phyloP scores from a whole-genome alignment of 2,329 filamentous ascomycete genomes.

The Aspergillus clavatus region DNA sequence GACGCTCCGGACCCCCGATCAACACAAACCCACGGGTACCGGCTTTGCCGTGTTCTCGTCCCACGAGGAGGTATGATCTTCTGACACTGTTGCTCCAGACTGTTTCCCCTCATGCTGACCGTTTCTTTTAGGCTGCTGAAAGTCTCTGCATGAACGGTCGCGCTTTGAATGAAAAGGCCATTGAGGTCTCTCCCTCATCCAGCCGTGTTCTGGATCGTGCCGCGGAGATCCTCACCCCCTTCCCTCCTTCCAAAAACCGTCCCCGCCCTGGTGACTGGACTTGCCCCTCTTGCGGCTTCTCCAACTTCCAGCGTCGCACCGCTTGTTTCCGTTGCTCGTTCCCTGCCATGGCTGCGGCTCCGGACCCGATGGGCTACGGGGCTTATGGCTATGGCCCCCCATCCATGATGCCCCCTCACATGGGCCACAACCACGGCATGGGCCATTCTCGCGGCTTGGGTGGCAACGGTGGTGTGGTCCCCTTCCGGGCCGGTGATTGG shows the following conservation, averaged over 20 bases:
- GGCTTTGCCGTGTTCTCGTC: slow-evolving; percentile 98
- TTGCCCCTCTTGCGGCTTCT: slow-evolving; percentile 96
- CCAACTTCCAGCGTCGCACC: slow-evolving; percentile 97
- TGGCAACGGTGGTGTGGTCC: slow-evolving; percentile 75
- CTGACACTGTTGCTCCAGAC: slow-evolving; percentile 2
- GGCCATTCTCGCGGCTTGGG: slow-evolving; percentile 62
- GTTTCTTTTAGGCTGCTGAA: slow-evolving; percentile 66
- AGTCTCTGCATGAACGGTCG: slow-evolving; percentile 99
- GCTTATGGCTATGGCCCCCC: slow-evolving; percentile 59
- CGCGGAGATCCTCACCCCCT: slow-evolving; percentile 91
- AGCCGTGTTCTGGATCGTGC: slow-evolving; percentile 93
- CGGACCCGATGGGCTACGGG: slow-evolving; percentile 69
- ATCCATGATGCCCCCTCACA: slow-evolving; percentile 74
- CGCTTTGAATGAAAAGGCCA: slow-evolving; percentile 96
- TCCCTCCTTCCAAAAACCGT: slow-evolving; percentile 97
- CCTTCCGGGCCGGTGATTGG: slow-evolving; percentile 98
- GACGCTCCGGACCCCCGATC: slow-evolving; percentile 94
- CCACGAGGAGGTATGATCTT: slow-evolving; percentile 81
- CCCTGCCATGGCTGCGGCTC: slow-evolving; percentile 81
- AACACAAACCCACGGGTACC: slow-evolving; percentile 98
- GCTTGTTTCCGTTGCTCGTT: slow-evolving; percentile 99
- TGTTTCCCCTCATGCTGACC: slow-evolving; percentile 5
- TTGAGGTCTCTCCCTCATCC: slow-evolving; percentile 97
- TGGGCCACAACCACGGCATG: slow-evolving; percentile 56
- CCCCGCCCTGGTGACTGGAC: slow-evolving; percentile 98